phyloP scores from a whole-genome alignment of 176 grass and related monocot species.

The Zizania latifolia region DNA sequence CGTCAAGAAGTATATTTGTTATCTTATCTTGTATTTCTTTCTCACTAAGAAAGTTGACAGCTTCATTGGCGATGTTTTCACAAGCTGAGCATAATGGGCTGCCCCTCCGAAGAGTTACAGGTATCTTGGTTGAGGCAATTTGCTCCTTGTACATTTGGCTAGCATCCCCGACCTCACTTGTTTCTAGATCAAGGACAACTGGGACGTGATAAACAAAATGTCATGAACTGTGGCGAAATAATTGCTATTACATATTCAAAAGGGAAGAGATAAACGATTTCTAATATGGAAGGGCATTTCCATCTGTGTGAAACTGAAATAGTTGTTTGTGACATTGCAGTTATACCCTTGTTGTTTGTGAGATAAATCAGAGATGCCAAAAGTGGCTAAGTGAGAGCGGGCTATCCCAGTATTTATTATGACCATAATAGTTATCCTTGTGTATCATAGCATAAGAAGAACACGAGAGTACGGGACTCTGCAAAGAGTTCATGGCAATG shows the following conservation, averaged over 20 bases:
- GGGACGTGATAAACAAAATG: neutral
- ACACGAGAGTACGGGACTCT: neutral
- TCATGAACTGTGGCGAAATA: neutral
- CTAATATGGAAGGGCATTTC: neutral
- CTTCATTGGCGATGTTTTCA: conserved; percentile 45
- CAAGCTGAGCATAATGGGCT: conserved; percentile 45
- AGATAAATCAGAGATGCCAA: neutral
- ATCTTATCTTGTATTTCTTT: conserved; percentile 65
- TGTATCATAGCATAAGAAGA: neutral
- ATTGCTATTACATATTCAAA: neutral
- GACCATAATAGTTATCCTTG: neutral
- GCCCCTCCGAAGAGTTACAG: conserved; percentile 17
- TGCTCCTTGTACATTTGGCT: neutral
- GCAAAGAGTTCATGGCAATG: neutral
- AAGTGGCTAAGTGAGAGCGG: neutral
- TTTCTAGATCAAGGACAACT: conserved; percentile 22
- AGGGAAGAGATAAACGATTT: neutral
- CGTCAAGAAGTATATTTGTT: conserved; percentile 44
- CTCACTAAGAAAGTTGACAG: conserved; percentile 45
- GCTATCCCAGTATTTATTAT: neutral
- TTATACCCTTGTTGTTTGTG: neutral
- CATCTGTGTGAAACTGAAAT: neutral
- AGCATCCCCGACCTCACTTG: neutral
- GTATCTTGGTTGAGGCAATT: conserved; percentile 23
- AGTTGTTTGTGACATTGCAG: neutral